Evolutionary conservation across 352 stramenopile genomes (phyloP), one percentile per base, ranked within the genome.

Genomic region (Pythium grandisporangium): DNA sequence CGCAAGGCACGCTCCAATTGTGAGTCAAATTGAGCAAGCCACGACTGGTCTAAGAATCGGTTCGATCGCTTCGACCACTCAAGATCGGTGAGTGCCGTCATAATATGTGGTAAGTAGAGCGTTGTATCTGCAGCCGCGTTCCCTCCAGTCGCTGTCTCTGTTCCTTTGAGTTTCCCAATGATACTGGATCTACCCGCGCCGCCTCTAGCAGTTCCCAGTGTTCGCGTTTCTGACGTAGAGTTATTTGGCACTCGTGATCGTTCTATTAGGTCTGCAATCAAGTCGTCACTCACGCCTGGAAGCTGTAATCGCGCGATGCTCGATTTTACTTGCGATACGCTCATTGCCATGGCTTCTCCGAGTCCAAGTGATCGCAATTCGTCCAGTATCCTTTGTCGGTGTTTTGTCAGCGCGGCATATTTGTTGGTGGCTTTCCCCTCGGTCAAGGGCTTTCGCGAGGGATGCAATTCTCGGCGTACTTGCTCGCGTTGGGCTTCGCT

Each of bases 1-100:
- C 74, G 73, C 24, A 66, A 59, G 1, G 74, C 72, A 17, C 70
- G 64, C 34, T 93, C 77, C 37, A 93, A 55, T 34, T 93, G 80
- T 35, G 70, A 71, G 46, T 93, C 76, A 37, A 90, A 93, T 42
- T 90, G 80, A 12, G 58, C 50, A 21, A 93, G 56, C 80, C 74
- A 93, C 29, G 69, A 80, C 30, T 70, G 70, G 32, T 89, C 72
- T 4, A 93, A 57, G 32, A 91, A 93, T 10, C 70, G 70, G 35
- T 93, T 93, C 2, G 74, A 48, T 33, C 77, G 80, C 48, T 74
- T 84, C 32, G 52, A 51, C 66, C 61, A 84, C 29, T 83, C 64
- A 13, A 84, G 58, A 21, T 89, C 68, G 29, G 80, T 63, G 14
- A 90, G 42, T 4, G 58, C 58, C 34, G 66, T 69, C n/a, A 49